These are phyloP conservation scores for Ganoderma lingzhi DNA, from an alignment of 1,284 basidiomycete genomes.

Conservation along the genomic window DNA sequence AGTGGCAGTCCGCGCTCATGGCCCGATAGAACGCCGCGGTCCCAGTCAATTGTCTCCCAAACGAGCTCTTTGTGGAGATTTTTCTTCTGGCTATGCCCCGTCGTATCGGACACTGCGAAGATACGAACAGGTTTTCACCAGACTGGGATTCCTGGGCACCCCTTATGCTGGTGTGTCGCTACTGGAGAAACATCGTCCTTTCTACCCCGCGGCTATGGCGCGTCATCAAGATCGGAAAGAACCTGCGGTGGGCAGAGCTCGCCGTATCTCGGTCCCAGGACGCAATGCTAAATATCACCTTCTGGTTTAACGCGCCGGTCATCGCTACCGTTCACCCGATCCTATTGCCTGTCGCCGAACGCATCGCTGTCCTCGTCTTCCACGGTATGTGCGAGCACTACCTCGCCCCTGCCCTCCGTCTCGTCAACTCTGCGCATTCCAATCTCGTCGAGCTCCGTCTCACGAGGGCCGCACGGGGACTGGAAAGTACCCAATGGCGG, in stretches of 20 bases:
- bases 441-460: neutral
- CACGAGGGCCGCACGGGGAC: neutral
- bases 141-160: neutral
- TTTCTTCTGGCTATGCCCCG: neutral
- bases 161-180: neutral
- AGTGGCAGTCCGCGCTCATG: neutral
- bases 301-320: neutral
- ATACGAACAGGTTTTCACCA: neutral
- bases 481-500: neutral
- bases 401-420: neutral
- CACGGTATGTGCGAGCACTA: neutral
- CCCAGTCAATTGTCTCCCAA: neutral
- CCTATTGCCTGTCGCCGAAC: neutral
- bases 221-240: neutral
- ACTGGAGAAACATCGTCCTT: neutral
- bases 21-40: neutral
- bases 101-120: neutral
- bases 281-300: neutral
- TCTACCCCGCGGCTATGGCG: neutral
- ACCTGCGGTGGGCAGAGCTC: neutral
- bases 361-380: neutral
- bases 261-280: neutral
- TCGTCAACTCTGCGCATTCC: neutral
- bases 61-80: slow-evolving; percentile 1
- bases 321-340: neutral